These are phyloP conservation scores for Ostreobium quekettii DNA, from an alignment of 139 green algal species.

Conservation along the genomic window DNA sequence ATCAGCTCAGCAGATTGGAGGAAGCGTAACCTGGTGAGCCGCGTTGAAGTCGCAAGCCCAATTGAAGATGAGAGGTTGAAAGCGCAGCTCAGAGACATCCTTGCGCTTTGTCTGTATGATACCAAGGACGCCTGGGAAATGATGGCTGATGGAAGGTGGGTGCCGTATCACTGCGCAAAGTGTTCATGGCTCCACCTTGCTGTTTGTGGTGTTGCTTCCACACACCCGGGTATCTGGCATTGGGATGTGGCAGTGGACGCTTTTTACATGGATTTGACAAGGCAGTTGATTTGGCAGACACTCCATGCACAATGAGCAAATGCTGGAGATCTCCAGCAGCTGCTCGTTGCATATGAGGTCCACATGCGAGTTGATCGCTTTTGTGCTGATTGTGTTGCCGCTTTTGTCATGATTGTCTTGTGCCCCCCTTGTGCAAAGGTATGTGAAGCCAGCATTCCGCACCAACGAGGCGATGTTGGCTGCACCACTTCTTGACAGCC, in stretches of 20 bases:
- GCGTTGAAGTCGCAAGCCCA: conserved; percentile 48
- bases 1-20: conserved; percentile 54
- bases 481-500: conserved; percentile 12
- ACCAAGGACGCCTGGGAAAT: conserved; percentile 26
- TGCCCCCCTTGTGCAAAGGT: background rate
- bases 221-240: too few species aligned
- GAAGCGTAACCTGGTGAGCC: conserved; percentile 39
- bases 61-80: conserved; percentile 32
- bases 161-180: background rate
- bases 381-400: too few species aligned
- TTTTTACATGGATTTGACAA: background rate
- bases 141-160: conserved; percentile 21
- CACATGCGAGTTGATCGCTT: too few species aligned
- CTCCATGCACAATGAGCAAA: background rate
- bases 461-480: conserved; percentile 11
- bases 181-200: too few species aligned
- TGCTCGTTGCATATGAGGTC: too few species aligned
- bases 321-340: background rate
- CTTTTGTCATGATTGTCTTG: background rate
- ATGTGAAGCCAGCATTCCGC: conserved; percentile 18
- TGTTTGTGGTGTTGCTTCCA: too few species aligned
- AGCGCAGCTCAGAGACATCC: conserved; percentile 33
- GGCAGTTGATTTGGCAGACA: background rate
- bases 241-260: background rate
- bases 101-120: conserved; percentile 27